phyloP scores from a whole-genome alignment of 2,329 filamentous ascomycete genomes.

The Immersiporthe knoxdaviesiana region DNA sequence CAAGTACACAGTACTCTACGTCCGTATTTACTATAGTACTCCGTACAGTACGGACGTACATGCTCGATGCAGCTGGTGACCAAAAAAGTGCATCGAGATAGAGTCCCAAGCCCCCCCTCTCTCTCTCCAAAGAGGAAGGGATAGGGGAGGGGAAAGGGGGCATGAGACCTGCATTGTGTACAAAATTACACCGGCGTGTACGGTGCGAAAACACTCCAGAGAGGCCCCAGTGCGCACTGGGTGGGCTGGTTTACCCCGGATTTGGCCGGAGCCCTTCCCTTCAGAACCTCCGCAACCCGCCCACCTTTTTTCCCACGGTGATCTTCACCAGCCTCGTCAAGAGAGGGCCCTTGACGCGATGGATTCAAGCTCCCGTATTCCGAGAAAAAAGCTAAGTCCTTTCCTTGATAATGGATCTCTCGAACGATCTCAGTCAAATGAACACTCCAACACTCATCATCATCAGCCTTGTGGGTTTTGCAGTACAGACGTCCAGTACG shows the following conservation, averaged over 20 bases:
- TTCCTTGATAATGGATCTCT: background rate
- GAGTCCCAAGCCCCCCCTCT: background rate
- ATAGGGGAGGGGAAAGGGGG: background rate
- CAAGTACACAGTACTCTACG: no score
- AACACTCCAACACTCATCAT: background rate
- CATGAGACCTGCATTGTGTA: background rate
- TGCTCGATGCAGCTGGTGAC: background rate
- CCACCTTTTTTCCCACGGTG: background rate
- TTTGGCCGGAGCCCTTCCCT: slow-evolving; percentile 2
- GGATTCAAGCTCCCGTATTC: background rate
- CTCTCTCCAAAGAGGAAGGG: background rate
- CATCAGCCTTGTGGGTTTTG: slow-evolving; percentile 1
- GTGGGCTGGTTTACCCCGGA: slow-evolving; percentile 2
- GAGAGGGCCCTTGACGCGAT: background rate
- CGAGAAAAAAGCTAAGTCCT: background rate
- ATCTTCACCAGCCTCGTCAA: slow-evolving; percentile 6
- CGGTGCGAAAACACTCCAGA: background rate
- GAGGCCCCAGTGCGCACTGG: background rate
- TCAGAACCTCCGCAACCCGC: background rate
- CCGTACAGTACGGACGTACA: no score
- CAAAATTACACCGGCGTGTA: background rate
- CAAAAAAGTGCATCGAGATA: background rate
- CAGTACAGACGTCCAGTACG: no score
- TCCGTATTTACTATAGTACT: no score
- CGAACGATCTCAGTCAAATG: background rate